Evolutionary conservation across 2,329 filamentous ascomycete species (phyloP).

Genomic region (Chaetomium olivaceum): DNA sequence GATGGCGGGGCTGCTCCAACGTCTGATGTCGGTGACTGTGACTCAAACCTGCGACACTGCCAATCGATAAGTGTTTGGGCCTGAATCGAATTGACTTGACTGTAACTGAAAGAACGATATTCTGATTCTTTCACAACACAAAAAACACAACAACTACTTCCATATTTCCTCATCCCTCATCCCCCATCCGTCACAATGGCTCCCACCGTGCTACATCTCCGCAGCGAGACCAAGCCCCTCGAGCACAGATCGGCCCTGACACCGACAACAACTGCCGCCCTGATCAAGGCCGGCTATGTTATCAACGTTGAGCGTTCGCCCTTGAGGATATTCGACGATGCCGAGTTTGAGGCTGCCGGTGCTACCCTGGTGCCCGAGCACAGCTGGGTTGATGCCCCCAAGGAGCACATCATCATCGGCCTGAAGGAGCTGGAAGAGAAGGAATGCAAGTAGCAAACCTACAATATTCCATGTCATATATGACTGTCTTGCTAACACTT

Average conservation of each 20-base stretch:
- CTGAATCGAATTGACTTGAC: not conserved
- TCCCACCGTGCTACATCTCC: slow-evolving; percentile 51
- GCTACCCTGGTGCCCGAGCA: slow-evolving; percentile 66
- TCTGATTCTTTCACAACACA: not conserved
- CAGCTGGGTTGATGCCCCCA: slow-evolving; percentile 66
- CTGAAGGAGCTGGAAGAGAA: slow-evolving; percentile 78
- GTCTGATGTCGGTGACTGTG: slow-evolving; percentile 26
- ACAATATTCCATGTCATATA: not conserved
- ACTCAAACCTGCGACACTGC: slow-evolving; percentile 21
- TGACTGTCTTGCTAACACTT: slow-evolving; percentile 21
- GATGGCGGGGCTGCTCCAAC: no score
- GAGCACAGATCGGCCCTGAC: slow-evolving; percentile 57
- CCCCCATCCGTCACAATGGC: slow-evolving; percentile 32
- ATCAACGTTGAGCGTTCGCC: slow-evolving; percentile 68
- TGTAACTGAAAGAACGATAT: not conserved
- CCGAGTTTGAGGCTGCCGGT: slow-evolving; percentile 63
- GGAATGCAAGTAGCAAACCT: slow-evolving; percentile 42
- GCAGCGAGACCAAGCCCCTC: slow-evolving; percentile 60
- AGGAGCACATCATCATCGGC: slow-evolving; percentile 70
- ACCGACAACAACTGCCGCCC: slow-evolving; percentile 50
- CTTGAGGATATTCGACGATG: slow-evolving; percentile 65
- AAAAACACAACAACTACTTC: not conserved
- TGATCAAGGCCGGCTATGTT: slow-evolving; percentile 68
- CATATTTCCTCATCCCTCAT: not conserved
- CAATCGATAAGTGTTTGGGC: not conserved